Conservation (phyloP, 2,329 filamentous ascomycete species). For the Penicillium capsulatum region DNA sequence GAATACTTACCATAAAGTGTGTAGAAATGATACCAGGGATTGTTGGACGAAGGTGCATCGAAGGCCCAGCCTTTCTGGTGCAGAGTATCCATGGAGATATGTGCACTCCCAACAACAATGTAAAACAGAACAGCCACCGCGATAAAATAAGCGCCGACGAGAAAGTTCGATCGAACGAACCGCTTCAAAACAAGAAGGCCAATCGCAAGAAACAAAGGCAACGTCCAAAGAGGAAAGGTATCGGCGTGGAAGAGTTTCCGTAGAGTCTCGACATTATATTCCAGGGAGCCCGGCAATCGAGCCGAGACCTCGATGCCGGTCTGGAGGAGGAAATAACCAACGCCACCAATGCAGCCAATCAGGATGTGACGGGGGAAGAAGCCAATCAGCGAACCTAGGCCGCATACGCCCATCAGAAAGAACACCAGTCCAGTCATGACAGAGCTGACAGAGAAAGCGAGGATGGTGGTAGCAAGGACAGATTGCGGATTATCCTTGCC, state of each 20-base stretch:
- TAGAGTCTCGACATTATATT: slow-evolving; percentile 74
- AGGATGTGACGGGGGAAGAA: slow-evolving; percentile 97
- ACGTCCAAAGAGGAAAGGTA: slow-evolving; percentile 76
- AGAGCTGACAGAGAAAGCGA: slow-evolving; percentile 84
- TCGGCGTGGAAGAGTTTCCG: slow-evolving; percentile 67
- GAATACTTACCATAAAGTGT: slow-evolving; percentile 78
- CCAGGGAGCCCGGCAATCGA: slow-evolving; percentile 76
- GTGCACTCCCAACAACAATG: slow-evolving; percentile 48
- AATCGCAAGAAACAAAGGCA: slow-evolving; percentile 72
- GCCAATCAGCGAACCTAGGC: slow-evolving; percentile 85
- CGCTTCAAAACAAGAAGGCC: slow-evolving; percentile 71
- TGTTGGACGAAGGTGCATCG: slow-evolving; percentile 72
- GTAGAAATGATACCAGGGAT: slow-evolving; percentile 98
- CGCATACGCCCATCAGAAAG: slow-evolving; percentile 81
- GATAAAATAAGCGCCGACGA: slow-evolving; percentile 83
- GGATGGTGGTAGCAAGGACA: slow-evolving; percentile 89
- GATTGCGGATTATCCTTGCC: slow-evolving; percentile 77
- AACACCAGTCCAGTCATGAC: slow-evolving; percentile 88
- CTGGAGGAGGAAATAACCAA: slow-evolving; percentile 88
- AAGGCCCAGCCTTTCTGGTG: slow-evolving; percentile 86
- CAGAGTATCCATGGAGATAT: slow-evolving; percentile 62
- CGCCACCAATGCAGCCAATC: slow-evolving; percentile 94
- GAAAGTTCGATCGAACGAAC: slow-evolving; percentile 73
- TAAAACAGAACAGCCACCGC: slow-evolving; percentile 63
- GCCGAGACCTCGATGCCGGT: slow-evolving; percentile 94